A percentile compares a stretch with the other conserved stretches of the same genome.
phyloP scores from a whole-genome alignment of 2,329 filamentous ascomycete genomes.

The Fusarium sp. region DNA sequence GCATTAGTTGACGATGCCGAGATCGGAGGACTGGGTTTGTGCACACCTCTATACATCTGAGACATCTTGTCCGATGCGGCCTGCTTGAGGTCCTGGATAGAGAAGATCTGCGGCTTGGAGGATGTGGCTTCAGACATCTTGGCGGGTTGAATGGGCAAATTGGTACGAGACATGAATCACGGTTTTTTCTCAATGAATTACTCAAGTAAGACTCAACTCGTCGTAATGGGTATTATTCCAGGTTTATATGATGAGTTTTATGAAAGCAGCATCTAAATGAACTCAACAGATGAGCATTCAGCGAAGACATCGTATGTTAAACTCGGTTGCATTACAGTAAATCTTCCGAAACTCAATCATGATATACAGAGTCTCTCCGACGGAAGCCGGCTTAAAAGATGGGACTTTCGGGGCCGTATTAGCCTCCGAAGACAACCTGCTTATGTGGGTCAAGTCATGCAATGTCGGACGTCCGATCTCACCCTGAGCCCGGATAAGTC shows the following conservation, averaged over 20 bases:
- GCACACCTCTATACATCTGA: slow-evolving; percentile 4
- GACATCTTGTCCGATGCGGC: slow-evolving; percentile 8
- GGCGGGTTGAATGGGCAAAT: background rate
- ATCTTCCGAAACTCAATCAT: background rate
- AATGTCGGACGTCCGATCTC: background rate
- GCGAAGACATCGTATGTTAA: background rate
- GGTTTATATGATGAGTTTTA: background rate
- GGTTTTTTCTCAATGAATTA: background rate
- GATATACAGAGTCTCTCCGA: background rate
- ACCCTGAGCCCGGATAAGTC: background rate
- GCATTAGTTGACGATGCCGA: background rate
- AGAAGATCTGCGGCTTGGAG: background rate
- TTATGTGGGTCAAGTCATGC: background rate
- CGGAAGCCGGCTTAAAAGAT: background rate
- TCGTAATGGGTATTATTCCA: background rate
- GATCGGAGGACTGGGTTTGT: background rate
- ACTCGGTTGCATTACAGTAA: background rate
- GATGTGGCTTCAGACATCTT: background rate
- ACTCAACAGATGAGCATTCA: background rate
- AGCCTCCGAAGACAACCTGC: background rate
- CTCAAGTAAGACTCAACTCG: background rate
- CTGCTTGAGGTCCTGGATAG: slow-evolving; percentile 6
- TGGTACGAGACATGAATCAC: background rate
- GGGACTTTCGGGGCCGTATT: background rate
- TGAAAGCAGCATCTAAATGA: background rate